Percentiles rank a stretch among this genome's conserved stretches.
phyloP scores from a whole-genome alignment of 2,329 filamentous ascomycete genomes.

The Trichoderma koningii region DNA sequence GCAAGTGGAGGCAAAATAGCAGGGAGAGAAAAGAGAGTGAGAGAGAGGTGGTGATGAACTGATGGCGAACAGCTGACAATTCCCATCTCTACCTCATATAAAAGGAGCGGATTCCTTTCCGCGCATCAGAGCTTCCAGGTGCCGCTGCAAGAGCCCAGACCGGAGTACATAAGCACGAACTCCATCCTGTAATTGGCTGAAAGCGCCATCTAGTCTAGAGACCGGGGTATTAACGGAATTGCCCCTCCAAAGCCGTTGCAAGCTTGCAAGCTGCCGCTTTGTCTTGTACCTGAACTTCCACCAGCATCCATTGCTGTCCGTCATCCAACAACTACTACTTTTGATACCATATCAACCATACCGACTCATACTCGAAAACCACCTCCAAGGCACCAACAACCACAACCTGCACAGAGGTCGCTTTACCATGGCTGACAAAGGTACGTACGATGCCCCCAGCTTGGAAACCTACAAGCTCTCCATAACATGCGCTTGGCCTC shows the following conservation, averaged over 20 bases:
- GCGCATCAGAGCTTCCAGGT: slow-evolving; percentile 9
- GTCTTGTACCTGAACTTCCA: slow-evolving; percentile 29
- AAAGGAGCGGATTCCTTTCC: slow-evolving; percentile 23
- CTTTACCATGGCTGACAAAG: slow-evolving; percentile 47
- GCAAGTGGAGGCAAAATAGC: background rate
- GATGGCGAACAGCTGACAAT: slow-evolving; percentile 25
- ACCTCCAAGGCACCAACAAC: background rate
- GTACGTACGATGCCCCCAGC: slow-evolving; percentile 35
- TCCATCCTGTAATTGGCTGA: slow-evolving; percentile 7
- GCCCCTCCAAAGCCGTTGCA: slow-evolving; percentile 31
- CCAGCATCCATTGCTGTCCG: slow-evolving; percentile 28
- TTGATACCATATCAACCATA: background rate
- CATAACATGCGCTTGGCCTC: too few species aligned
- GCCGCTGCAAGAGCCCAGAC: background rate
- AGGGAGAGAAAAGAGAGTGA: too few species aligned
- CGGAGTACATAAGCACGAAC: background rate
- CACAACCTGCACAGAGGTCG: background rate
- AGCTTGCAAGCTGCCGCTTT: too few species aligned
- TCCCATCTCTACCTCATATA: background rate
- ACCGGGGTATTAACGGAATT: slow-evolving; percentile 17
- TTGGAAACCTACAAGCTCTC: background rate
- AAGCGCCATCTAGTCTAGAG: too few species aligned
- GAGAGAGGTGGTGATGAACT: background rate
- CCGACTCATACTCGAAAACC: background rate
- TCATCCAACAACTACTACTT: background rate